phyloP scores from a whole-genome alignment of 805 yeast genomes.

The Candida caryicola region DNA sequence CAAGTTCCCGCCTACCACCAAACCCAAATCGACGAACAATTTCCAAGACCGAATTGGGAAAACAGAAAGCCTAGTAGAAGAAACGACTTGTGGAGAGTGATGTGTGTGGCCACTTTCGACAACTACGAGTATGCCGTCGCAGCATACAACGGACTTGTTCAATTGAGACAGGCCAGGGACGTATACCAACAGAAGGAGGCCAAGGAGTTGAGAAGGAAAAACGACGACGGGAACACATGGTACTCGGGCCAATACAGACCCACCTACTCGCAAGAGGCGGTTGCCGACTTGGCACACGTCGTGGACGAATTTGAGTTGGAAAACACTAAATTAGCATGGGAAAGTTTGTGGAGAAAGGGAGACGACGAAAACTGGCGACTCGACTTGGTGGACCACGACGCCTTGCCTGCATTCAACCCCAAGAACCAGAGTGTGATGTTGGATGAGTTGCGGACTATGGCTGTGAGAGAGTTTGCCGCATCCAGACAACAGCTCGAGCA shows the following conservation, averaged over 20 bases:
- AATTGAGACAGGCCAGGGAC: slow-evolving; percentile 73
- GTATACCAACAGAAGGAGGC: slow-evolving; percentile 57
- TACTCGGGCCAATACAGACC: slow-evolving; percentile 86
- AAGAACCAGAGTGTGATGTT: slow-evolving; percentile 67
- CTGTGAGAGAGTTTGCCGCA: slow-evolving; percentile 32
- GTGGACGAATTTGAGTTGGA: slow-evolving; percentile 58
- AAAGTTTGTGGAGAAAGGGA: slow-evolving; percentile 83
- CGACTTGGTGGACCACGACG: slow-evolving; percentile 58
- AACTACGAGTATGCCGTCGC: slow-evolving; percentile 62
- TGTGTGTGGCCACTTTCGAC: slow-evolving; percentile 76
- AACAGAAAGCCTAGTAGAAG: slow-evolving; percentile 77
- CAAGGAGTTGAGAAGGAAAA: slow-evolving; percentile 64
- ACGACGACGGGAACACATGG: slow-evolving; percentile 81
- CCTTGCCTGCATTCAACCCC: slow-evolving; percentile 55
- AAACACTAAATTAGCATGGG: slow-evolving; percentile 69
- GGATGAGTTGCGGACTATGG: slow-evolving; percentile 51
- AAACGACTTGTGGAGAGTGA: slow-evolving; percentile 84
- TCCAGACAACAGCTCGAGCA: slow-evolving; percentile 13
- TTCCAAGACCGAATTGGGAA: slow-evolving; percentile 84
- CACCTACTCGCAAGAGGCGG: slow-evolving; percentile 85
- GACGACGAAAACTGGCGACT: slow-evolving; percentile 68
- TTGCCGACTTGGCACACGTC: slow-evolving; percentile 73
- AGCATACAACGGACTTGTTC: slow-evolving; percentile 71
- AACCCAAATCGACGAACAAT: slow-evolving; percentile 65
- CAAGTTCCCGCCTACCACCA: slow-evolving; percentile 69